Evolutionary conservation across 2,329 filamentous ascomycete genomes (phyloP), one percentile per base, ranked within the genome.

Genomic region (Bimuria novae-zelandiae): DNA sequence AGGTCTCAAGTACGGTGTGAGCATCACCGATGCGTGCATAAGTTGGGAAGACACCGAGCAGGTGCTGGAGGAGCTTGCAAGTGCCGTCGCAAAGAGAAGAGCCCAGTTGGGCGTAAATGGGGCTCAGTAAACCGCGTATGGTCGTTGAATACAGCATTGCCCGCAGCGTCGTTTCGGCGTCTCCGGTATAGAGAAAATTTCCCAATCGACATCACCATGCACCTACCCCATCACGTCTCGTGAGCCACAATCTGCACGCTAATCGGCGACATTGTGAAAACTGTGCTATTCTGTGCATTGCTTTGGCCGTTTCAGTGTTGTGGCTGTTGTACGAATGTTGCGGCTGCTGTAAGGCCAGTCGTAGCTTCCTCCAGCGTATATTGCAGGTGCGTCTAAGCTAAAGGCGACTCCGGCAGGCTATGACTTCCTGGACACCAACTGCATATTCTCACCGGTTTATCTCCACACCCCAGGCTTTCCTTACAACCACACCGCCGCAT

Each of bases 21-120:
- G 89, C 74, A 97, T 97, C 75, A 99, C 94, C 0, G 94, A 99
- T 76, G 93, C 94, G 43, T 99, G 94, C 77, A 97, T 99, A 72
- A 82, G 87, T 75, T 97, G 92, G 93, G 86, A 93, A 58, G 90
- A 95, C 65, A 97, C 94, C 3, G 87, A 92, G 65, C 77, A 79
- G 0, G 88, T 93, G 1, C 84, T 97, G 10, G 88, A 89, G 61
- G 80, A 81, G 45, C 83, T 99, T 39, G 93, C 93, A 16, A 82
- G 86, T 48, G 89, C 92, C 23, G 90, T 97, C 49, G 86, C 87
- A 71, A 83, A 88, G 72, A 84, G 91, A 66, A 84, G 89, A 72
- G 82, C 80, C 59, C 70, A 78, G 45, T 66, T 70, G 37, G 64
- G 64, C 47, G 52, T 59, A 21, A 71, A 74, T 52, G 67, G 67